Evolutionary conservation across 164 flowering plant species (phyloP).

Genomic region (Aristolochia fimbriata): DNA sequence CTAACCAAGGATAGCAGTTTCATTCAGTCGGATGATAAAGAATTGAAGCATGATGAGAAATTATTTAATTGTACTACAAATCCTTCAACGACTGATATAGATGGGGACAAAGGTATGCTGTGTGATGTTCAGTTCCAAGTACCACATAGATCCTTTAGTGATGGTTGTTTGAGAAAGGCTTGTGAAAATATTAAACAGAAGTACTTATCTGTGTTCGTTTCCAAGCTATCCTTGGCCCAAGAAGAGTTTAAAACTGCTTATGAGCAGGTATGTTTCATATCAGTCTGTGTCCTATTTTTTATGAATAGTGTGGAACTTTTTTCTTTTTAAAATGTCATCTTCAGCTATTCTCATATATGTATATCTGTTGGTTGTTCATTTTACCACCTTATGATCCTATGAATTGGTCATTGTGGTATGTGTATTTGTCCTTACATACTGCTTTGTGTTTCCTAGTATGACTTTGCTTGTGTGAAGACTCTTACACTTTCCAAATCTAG

Average conservation of each 20-base stretch:
- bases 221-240: conserved; percentile 63
- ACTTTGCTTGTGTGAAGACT: too few species aligned
- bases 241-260: conserved; percentile 58
- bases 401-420: too few species aligned
- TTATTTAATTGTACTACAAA: conserved; percentile 6
- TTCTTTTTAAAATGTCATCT: not conserved
- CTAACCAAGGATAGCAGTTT: conserved; percentile 14
- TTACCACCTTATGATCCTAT: too few species aligned
- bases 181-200: conserved; percentile 62
- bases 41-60: conserved; percentile 10
- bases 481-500: too few species aligned
- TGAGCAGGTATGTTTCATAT: conserved; percentile 43
- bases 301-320: not conserved
- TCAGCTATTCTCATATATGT: not conserved
- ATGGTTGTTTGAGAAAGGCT: conserved; percentile 25
- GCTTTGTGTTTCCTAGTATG: too few species aligned
- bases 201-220: conserved; percentile 47
- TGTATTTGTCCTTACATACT: too few species aligned
- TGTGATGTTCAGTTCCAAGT: conserved; percentile 13
- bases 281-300: not conserved
- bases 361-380: not conserved
- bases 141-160: conserved; percentile 14
- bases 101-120: conserved; percentile 11
- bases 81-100: conserved; percentile 10
- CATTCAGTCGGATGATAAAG: conserved; percentile 8